phyloP scores from a whole-genome alignment of 345 rosid genomes.

The Noccaea bulbosa region DNA sequence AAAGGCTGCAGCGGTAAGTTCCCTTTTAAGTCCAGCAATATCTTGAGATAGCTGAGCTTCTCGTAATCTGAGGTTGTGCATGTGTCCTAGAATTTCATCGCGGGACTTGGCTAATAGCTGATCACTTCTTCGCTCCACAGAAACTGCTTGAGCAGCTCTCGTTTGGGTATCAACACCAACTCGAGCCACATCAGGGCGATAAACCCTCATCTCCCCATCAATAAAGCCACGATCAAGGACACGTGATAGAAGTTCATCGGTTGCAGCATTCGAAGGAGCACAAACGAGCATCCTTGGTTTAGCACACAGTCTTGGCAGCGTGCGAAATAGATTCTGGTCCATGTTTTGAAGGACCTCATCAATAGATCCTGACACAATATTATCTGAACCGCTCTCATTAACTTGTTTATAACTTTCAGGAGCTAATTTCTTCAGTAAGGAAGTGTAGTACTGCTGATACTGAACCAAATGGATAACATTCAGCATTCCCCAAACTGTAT shows the following conservation, averaged over 20 bases:
- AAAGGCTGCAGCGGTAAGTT: conserved; percentile 75
- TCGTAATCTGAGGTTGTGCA: conserved; percentile 75
- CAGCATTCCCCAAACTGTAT: conserved; percentile 99
- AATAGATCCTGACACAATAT: conserved; percentile 74
- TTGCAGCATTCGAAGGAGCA: conserved; percentile 99
- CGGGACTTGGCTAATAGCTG: conserved; percentile 79
- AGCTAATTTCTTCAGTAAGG: conserved; percentile 92
- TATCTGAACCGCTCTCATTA: conserved; percentile 72
- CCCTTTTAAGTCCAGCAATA: conserved; percentile 76
- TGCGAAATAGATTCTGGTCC: conserved; percentile 93
- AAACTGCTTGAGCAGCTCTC: conserved; percentile 98
- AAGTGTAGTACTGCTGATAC: conserved; percentile 95
- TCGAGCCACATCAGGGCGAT: conserved; percentile 97
- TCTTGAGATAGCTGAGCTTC: conserved; percentile 83
- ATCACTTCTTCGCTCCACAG: conserved; percentile 98
- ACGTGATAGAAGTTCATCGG: conserved; percentile 96
- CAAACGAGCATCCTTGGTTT: conserved; percentile 99
- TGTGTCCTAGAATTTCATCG: conserved; percentile 85
- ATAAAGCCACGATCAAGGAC: conserved; percentile 98
- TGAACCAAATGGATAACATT: conserved; percentile 99
- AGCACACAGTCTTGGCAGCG: conserved; percentile 94
- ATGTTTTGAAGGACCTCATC: conserved; percentile 99
- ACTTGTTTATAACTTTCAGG: conserved; percentile 96
- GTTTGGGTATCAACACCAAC: conserved; percentile 99
- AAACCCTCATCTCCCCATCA: conserved; percentile 99